phyloP scores from a whole-genome alignment of 2,329 filamentous ascomycete species.

The Aspergillus phoenicis region DNA sequence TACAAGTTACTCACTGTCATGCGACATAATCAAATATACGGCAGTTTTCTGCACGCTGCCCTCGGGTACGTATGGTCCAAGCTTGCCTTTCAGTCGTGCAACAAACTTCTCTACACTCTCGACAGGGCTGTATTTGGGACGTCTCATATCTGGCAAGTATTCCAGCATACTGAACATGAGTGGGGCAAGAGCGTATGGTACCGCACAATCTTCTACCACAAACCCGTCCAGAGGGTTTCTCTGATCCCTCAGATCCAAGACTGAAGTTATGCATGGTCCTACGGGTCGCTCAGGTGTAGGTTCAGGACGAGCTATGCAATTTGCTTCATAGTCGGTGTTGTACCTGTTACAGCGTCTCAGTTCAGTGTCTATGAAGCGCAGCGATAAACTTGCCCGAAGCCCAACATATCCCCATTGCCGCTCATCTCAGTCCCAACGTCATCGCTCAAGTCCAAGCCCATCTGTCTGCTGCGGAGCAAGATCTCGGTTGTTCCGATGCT shows the following conservation, averaged over 20 bases:
- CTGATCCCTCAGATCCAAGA: slow-evolving; percentile 4
- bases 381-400: slow-evolving; percentile 6
- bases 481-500: slow-evolving; percentile 18
- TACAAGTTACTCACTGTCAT: slow-evolving; percentile 61
- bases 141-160: not conserved
- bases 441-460: slow-evolving; percentile 7
- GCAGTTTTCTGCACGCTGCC: slow-evolving; percentile 64
- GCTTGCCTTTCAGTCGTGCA: not conserved
- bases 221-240: slow-evolving; percentile 3
- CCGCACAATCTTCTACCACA: slow-evolving; percentile 7
- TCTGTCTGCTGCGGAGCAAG: slow-evolving; percentile 12
- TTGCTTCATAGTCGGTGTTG: slow-evolving; percentile 1
- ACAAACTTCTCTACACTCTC: not conserved
- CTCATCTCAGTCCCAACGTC: slow-evolving; percentile 12
- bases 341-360: slow-evolving; percentile 1
- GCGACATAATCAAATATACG: slow-evolving; percentile 68
- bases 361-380: not conserved
- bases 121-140: not conserved
- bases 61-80: slow-evolving; percentile 58
- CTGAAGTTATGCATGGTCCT: slow-evolving; percentile 9
- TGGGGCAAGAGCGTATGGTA: slow-evolving; percentile 4
- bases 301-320: slow-evolving; percentile 30
- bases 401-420: slow-evolving; percentile 14
- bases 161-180: slow-evolving; percentile 55
- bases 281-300: not conserved